phyloP scores from a whole-genome alignment of 768 basidiomycete species.

The Chalciporus piperatus region DNA sequence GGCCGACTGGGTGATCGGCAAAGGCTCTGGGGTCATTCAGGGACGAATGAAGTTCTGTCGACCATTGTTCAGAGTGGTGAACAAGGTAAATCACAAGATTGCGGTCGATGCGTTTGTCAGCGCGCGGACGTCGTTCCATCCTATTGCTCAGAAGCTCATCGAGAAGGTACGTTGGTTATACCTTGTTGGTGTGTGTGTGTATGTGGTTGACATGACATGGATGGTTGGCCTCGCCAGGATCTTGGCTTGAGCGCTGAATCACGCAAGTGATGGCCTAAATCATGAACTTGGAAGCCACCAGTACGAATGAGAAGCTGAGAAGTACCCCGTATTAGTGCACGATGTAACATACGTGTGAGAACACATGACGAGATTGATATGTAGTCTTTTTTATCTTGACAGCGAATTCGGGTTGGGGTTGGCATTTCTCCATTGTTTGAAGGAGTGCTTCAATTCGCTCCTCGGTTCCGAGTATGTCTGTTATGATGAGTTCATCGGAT shows the following conservation, averaged over 20 bases:
- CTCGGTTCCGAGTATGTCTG: no score
- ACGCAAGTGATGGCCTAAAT: neutral
- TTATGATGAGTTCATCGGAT: no score
- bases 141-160: conserved; percentile 48
- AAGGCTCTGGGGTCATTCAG: conserved; percentile 40
- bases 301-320: no score
- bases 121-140: conserved; percentile 43
- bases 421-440: no score
- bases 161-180: conserved; percentile 38
- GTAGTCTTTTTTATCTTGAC: no score
- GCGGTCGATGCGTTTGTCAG: conserved; percentile 36
- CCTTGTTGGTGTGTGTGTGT: neutral
- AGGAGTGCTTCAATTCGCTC: no score
- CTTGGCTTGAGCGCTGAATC: conserved; percentile 12
- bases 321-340: no score
- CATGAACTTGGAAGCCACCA: no score
- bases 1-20: conserved; percentile 46
- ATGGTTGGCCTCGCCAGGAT: conserved; percentile 19
- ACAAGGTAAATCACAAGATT: conserved; percentile 34
- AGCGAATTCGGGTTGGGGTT: no score
- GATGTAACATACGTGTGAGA: no score
- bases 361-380: no score
- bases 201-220: neutral
- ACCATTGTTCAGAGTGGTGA: conserved; percentile 41
- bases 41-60: conserved; percentile 59